Base-by-base conservation (phyloP, 108 stramenopile species). In the Skeletonema menzelii region DNA sequence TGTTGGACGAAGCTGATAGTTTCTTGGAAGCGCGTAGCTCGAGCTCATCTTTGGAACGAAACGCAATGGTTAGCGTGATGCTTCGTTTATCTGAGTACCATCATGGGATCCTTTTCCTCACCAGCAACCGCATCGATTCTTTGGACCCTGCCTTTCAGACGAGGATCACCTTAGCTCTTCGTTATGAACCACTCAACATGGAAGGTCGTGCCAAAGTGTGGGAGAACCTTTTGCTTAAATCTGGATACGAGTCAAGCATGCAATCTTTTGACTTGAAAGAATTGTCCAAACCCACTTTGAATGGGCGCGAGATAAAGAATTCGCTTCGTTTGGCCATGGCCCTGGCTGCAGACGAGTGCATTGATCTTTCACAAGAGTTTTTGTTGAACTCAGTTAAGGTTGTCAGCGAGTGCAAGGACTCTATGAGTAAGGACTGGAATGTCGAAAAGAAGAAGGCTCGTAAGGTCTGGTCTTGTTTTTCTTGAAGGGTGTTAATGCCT, bases 51-150 rank as follows among this genome's bases (percentile, higher is more conserved):
- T 66, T 90, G 38, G 89, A 87, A 53, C 75, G 89, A 46, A 90
- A 90, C 69, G 86, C 89, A 19, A 90, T 90, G 86, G 87, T 90
- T 15, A 82, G 80, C 37, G 87, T 90, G 12, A 90, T 90, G 89
- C 85, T 90, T 15, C 63, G 83, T 20, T 61, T 90, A 47, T 71
- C 86, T 22, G 89, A 90, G 60, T 90, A 90, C 38, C 87, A 85
- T 58, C 65, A 65, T 1, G 89, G 89, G 5, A 83, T 87, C 27
- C 75, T 90, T 42, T 90, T 90, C 63, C 72, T 90, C 42, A 90
- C 89, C 5, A 77, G 76, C 44, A 90, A 90, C 38, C 30, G 30
- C 4, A 30, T 30, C 30, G 30, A 30, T 30, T 30, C 30, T 4
- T 4, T 30, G 2, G 30, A 30, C 4, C 30, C 30, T 31, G 89